Percentiles rank a stretch among this genome's conserved stretches.
These are phyloP conservation scores for Ascomycota sp. DNA, from an alignment of 2,329 filamentous ascomycete species.

Conservation along the genomic window DNA sequence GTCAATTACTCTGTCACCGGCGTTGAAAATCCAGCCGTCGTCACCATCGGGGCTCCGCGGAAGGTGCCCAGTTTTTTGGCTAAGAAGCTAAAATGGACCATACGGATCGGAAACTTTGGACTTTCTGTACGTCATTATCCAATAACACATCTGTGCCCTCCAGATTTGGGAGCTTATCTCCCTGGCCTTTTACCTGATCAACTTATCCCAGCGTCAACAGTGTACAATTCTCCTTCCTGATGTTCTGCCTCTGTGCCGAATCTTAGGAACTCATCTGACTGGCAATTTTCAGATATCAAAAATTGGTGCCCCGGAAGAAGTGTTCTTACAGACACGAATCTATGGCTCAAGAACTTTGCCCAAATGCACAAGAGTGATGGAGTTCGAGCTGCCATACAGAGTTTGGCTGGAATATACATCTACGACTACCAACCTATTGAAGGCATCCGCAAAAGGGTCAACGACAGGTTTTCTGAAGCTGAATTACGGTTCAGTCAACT, in stretches of 20 bases:
- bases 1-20: not conserved
- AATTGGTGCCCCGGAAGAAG: slow-evolving; percentile 21
- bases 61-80: slow-evolving; percentile 6
- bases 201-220: too few relatives aligned
- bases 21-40: not conserved
- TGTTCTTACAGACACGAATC: slow-evolving; percentile 16
- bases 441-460: slow-evolving; percentile 12
- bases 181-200: too few relatives aligned
- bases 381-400: slow-evolving; percentile 17
- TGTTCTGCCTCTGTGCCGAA: too few relatives aligned
- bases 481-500: slow-evolving; percentile 11
- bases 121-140: slow-evolving; percentile 17
- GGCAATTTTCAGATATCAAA: slow-evolving; percentile 16
- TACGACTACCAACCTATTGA: slow-evolving; percentile 18
- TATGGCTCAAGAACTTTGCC: slow-evolving; percentile 19
- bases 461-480: slow-evolving; percentile 11
- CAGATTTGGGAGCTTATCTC: too few relatives aligned
- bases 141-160: too few relatives aligned
- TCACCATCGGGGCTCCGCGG: slow-evolving; percentile 5
- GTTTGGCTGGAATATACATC: slow-evolving; percentile 19
- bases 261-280: too few relatives aligned
- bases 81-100: slow-evolving; percentile 13
- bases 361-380: slow-evolving; percentile 15
- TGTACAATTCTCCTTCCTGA: too few relatives aligned
- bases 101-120: slow-evolving; percentile 13